Evolutionary conservation across 345 rosid genomes (phyloP), one percentile per base, ranked within the genome.

Genomic region (Eucalyptus sp.): DNA sequence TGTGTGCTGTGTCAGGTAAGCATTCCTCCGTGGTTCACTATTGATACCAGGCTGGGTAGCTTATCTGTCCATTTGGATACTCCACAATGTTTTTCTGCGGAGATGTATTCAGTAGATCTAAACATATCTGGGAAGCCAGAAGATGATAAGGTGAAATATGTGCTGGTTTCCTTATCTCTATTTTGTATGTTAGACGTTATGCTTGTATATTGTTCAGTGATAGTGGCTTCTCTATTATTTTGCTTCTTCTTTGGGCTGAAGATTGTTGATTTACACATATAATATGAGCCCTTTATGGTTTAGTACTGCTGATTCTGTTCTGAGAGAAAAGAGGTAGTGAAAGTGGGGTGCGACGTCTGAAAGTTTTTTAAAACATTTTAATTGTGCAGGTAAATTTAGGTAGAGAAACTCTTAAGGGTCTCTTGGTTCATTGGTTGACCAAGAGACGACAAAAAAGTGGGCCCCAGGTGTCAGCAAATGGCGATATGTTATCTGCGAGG

Each of bases 61-160:
- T 94, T 98, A 94, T 96, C 99, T 80, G 85, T 97, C 88, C 99
- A 98, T 94, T 94, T 98, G 94, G 99, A 98, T 88, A 96, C 98
- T 18, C 99, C 99, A 46, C 99, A 98, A 89, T 98, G 99, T 95
- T 98, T 98, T 92, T 93, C 99, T 22, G 99, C 99, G 2, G 99
- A 97, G 94, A 96, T 98, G 99, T 98, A 98, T 94, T 95, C 99
- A 46, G 96, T 95, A 81, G 99, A 98, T 92, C 98, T 98, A 88
- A 95, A 92, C 93, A 97, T 97, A 87, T 90, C 95, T 86, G 99
- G 99, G 91, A 94, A 97, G 90, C 96, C 99, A 71, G 99, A 98
- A 92, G 99, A 97, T 92, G 99, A 98, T 90, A 98, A 97, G 99
- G 99, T 98, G 90, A 88, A 48, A 85, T 18, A 41, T 37, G 48